Base-by-base conservation (phyloP, 1,139 yeast genomes). In the Pichia sp. region DNA sequence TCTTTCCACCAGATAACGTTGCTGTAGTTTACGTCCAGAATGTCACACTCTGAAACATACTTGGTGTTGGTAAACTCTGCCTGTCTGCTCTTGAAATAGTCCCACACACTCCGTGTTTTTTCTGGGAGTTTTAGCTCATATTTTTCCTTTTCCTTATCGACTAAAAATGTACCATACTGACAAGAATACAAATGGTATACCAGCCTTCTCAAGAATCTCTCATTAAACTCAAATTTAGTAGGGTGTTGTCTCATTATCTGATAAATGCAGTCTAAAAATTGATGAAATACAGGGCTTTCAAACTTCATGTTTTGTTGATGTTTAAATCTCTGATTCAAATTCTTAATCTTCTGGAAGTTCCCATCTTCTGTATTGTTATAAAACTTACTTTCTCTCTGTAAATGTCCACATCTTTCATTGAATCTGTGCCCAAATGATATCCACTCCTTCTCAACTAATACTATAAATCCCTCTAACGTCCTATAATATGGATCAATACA, bases 381-480 rank as follows among this genome's bases (percentile, higher is more conserved):
- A 50, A 67, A 67, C 44, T 63, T 65, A 5, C 71, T 66, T 48
- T 73, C 75, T 39, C 74, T 68, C 44, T 75, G 73, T 44, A 77
- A 57, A 64, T 85, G 92, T 42, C 94, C 96, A 27, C 83, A 81
- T 51, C 98, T 70, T 50, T 89, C 94, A 46, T 80, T 78, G 62
- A 90, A 92, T 57, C 90, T 77, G 67, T 89, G 95, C 0, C 98
- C 98, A 69, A 92, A 92, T 44, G 96, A 80, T 2, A 87, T 72
- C 97, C 97, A 92, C 57, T 94, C 98, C 61, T 92, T 90, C 60
- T 94, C 98, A 7, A 94, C 73, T 27, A 92, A 70, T 0, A 82
- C 75, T 69, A 86, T 84, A 59, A 92, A 88, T 2, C 98, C 98
- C 51, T 86, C 83, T 9, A 86, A 58, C 0, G 98, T 89, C 55